phyloP scores from a whole-genome alignment of 2,329 filamentous ascomycete genomes.

The Neonectria coccinea region DNA sequence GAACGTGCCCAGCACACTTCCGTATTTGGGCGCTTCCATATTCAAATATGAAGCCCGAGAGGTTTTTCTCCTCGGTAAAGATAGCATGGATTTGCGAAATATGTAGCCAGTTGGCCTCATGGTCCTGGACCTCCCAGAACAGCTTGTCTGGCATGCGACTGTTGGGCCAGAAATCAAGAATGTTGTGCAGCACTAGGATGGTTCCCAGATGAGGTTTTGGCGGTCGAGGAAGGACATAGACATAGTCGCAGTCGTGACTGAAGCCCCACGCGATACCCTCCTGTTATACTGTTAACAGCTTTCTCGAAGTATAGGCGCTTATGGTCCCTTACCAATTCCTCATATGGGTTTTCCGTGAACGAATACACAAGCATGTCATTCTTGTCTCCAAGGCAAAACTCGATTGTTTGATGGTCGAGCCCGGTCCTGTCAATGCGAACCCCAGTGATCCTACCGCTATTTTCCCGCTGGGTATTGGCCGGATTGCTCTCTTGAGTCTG shows the following conservation, averaged over 20 bases:
- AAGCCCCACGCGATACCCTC: conserved; percentile 5
- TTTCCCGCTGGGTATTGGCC: not conserved
- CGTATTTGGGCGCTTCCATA: not conserved
- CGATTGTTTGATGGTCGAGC: not conserved
- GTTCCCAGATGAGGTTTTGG: not conserved
- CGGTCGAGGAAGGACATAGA: not conserved
- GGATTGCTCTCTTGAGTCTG: not conserved
- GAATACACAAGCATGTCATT: not conserved
- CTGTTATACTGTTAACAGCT: not conserved
- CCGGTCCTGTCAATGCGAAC: conserved; percentile 9
- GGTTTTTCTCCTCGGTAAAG: not conserved
- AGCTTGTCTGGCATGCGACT: conserved; percentile 1
- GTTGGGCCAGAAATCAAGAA: not conserved
- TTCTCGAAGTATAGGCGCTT: not conserved
- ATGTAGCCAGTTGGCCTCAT: not conserved
- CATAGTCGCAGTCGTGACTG: not conserved
- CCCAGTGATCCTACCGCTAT: conserved; percentile 5
- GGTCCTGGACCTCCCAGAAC: conserved; percentile 14
- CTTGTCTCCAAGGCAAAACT: not conserved
- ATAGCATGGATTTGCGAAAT: conserved; percentile 3
- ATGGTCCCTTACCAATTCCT: conserved; percentile 5
- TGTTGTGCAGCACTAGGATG: not conserved
- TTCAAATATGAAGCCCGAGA: conserved; percentile 12
- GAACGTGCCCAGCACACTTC: not conserved
- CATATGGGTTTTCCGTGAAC: not conserved